A percentile compares a stretch with the other conserved stretches of the same genome.
phyloP scores from a whole-genome alignment of 179 eudicot species.

The Silene noctiflora region DNA sequence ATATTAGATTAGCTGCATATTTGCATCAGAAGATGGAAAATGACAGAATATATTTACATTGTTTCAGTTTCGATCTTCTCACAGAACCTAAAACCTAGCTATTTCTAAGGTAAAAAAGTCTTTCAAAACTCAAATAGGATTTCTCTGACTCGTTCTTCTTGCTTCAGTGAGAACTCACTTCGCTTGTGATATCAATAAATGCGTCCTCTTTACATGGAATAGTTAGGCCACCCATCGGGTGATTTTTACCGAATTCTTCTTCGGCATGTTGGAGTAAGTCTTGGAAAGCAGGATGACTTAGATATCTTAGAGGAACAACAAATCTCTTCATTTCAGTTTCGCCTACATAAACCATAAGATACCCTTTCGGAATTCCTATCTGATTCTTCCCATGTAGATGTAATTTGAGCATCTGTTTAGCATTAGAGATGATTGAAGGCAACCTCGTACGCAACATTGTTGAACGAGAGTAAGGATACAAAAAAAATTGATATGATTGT shows the following conservation, averaged over 20 bases:
- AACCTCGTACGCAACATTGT: conserved; percentile 34
- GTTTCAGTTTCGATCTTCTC: not conserved
- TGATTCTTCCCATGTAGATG: conserved; percentile 23
- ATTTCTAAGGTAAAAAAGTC: not conserved
- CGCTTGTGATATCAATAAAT: conserved; percentile 18
- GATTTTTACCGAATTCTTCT: not conserved
- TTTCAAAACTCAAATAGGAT: conserved; percentile 11
- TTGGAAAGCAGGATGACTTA: not conserved
- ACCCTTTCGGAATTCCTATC: conserved; percentile 47
- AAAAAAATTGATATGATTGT: not conserved
- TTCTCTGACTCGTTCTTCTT: not conserved
- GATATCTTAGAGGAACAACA: not conserved
- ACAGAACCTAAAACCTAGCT: not conserved
- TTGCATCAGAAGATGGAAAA: not conserved
- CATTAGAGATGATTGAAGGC: conserved; percentile 27
- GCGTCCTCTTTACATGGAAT: not conserved
- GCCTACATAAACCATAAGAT: no score
- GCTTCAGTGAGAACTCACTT: conserved; percentile 15
- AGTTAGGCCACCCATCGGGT: not conserved
- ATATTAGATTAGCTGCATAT: not conserved
- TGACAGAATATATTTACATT: not conserved
- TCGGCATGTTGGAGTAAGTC: not conserved
- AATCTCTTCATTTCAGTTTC: not conserved
- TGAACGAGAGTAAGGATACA: no score
- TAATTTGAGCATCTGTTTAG: conserved; percentile 43